These are phyloP conservation scores for Filosporella fistucella DNA, from an alignment of 495 filamentous ascomycete species.

Conservation along the genomic window DNA sequence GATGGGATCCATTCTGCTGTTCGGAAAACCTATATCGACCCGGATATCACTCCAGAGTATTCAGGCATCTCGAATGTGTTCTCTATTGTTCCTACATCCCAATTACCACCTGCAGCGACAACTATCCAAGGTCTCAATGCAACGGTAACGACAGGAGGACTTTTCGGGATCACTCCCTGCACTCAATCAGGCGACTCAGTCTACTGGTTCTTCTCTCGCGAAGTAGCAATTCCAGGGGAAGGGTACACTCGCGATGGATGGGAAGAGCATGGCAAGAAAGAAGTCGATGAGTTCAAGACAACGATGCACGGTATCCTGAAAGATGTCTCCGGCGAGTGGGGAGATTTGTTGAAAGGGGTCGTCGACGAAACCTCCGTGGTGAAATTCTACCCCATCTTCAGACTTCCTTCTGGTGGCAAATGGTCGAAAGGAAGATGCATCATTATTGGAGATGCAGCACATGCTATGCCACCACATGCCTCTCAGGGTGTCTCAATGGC, in stretches of 20 bases:
- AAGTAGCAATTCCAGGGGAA: constrained; percentile 1
- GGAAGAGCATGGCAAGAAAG: constrained; percentile 11
- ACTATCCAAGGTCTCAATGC: constrained; percentile 6
- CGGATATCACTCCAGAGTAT: constrained; percentile 42
- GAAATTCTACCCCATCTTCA: constrained; percentile 14
- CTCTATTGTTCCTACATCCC: constrained; percentile 7
- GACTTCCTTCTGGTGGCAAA: constrained; percentile 13
- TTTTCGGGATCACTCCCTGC: constrained; percentile 3
- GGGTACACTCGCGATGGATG: constrained; percentile 10
- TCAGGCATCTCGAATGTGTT: constrained; percentile 49
- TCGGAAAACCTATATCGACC: constrained; percentile 48
- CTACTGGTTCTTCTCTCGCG: constrained; percentile 6
- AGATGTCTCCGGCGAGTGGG: constrained; percentile 10
- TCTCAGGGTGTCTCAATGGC: constrained; percentile 45
- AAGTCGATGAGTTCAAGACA: constrained; percentile 8
- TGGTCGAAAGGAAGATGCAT: constrained; percentile 16
- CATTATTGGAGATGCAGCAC: constrained; percentile 38
- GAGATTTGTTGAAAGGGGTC: constrained; percentile 1
- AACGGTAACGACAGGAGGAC: constrained; percentile 3
- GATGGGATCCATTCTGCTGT: constrained; percentile 58
- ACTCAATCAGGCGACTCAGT: background rate
- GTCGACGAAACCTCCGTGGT: background rate
- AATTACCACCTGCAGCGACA: background rate
- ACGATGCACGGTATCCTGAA: constrained; percentile 4
- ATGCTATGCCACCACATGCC: constrained; percentile 40